Percentiles rank a stretch among this genome's conserved stretches.
Conservation (phyloP, 148 eudicot genomes). For the Suaeda aralocaspica region DNA sequence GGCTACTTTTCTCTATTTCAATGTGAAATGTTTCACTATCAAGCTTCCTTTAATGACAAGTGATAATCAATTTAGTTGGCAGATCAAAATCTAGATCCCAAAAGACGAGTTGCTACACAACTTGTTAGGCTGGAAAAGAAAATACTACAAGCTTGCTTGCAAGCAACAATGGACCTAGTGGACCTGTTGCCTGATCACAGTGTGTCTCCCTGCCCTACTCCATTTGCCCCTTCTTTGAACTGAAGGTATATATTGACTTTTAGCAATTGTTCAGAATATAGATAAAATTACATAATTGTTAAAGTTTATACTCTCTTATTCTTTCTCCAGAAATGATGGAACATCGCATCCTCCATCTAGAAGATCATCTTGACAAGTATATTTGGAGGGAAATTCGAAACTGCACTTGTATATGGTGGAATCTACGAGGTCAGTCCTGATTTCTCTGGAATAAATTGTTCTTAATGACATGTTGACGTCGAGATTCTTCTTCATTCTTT, state of each 20-base stretch:
- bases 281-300: neutral
- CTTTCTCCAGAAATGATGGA: neutral
- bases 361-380: neutral
- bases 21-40: neutral
- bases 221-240: constrained; percentile 70
- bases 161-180: constrained; percentile 62
- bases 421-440: constrained; percentile 26
- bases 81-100: constrained; percentile 66
- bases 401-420: constrained; percentile 18
- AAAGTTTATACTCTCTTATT: neutral
- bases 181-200: constrained; percentile 72
- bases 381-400: constrained; percentile 11
- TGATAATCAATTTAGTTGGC: constrained; percentile 50
- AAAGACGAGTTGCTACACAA: constrained; percentile 85
- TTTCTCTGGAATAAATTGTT: no score
- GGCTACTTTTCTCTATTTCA: constrained; percentile 3
- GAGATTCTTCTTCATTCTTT: no score
- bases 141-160: constrained; percentile 70
- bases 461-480: no score
- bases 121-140: constrained; percentile 91
- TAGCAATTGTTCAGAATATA: neutral
- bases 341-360: neutral
- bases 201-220: constrained; percentile 94
- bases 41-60: constrained; percentile 14
- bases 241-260: constrained; percentile 39